Evolutionary conservation across 345 rosid genomes (phyloP).

Genomic region (Citrus inodora): DNA sequence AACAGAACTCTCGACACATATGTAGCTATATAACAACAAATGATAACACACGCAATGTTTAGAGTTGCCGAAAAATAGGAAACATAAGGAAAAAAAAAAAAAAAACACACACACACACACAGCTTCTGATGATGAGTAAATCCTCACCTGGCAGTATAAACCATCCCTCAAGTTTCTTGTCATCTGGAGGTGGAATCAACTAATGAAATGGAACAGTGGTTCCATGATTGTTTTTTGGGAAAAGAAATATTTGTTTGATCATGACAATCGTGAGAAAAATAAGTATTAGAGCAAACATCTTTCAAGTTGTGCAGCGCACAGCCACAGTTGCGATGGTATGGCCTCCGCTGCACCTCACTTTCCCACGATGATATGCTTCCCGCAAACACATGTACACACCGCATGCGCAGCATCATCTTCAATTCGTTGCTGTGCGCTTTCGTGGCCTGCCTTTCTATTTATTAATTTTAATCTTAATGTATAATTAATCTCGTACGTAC

Average conservation of each 20-base stretch:
- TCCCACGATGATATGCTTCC: constrained; percentile 20
- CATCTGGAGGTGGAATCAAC: background rate
- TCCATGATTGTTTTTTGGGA: constrained; percentile 4
- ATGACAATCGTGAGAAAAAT: background rate
- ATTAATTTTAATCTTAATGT: too few species aligned
- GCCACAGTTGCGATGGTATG: constrained; percentile 29
- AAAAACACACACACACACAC: too few species aligned
- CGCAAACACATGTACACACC: constrained; percentile 4
- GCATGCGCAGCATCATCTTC: constrained; percentile 7
- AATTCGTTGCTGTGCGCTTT: background rate
- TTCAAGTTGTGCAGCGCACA: constrained; percentile 27
- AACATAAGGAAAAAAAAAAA: too few species aligned
- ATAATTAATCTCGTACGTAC: too few species aligned
- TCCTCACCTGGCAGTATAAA: too few species aligned
- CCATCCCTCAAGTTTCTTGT: too few species aligned
- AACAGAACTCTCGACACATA: too few species aligned
- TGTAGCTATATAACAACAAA: too few species aligned
- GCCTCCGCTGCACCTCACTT: constrained; percentile 19
- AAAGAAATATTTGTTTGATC: background rate
- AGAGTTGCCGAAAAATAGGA: too few species aligned
- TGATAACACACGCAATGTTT: too few species aligned
- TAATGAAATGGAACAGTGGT: constrained; percentile 6
- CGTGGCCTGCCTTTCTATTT: too few species aligned
- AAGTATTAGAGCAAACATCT: background rate
- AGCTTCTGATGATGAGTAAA: too few species aligned